Conservation (phyloP, 768 basidiomycete species). For the Kwoniella europaea region DNA sequence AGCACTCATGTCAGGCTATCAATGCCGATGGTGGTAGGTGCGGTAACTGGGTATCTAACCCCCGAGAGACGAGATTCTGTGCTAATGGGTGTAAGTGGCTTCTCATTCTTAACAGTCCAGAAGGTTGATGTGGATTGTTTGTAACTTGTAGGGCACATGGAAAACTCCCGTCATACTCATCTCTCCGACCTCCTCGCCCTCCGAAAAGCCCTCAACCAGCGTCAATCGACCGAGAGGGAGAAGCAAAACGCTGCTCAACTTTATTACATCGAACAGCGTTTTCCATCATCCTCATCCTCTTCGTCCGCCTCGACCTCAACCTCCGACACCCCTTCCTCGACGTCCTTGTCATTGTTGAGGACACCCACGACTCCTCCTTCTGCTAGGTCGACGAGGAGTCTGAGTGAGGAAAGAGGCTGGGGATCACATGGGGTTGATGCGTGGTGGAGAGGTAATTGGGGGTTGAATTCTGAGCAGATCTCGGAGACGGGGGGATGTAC, state of each 20-base stretch:
- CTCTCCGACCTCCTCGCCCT: constrained; percentile 17
- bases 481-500: not conserved
- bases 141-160: constrained; percentile 14
- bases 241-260: constrained; percentile 10
- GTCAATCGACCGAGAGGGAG: not conserved
- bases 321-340: not conserved
- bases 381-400: not conserved
- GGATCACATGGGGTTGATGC: constrained; percentile 22
- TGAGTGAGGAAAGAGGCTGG: constrained; percentile 14
- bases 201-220: constrained; percentile 5
- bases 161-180: constrained; percentile 18
- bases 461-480: not conserved
- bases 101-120: no score
- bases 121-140: no score
- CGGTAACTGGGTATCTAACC: constrained; percentile 22
- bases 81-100: constrained; percentile 24
- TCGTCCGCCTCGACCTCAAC: not conserved
- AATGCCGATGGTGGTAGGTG: constrained; percentile 27
- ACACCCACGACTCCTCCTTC: not conserved
- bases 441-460: constrained; percentile 27
- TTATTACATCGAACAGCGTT: constrained; percentile 13
- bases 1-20: constrained; percentile 29
- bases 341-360: not conserved
- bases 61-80: constrained; percentile 15
- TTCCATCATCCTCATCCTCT: constrained; percentile 14